Base-by-base conservation (phyloP, 2,329 filamentous ascomycete species). In the Aspergillus uvarum region DNA sequence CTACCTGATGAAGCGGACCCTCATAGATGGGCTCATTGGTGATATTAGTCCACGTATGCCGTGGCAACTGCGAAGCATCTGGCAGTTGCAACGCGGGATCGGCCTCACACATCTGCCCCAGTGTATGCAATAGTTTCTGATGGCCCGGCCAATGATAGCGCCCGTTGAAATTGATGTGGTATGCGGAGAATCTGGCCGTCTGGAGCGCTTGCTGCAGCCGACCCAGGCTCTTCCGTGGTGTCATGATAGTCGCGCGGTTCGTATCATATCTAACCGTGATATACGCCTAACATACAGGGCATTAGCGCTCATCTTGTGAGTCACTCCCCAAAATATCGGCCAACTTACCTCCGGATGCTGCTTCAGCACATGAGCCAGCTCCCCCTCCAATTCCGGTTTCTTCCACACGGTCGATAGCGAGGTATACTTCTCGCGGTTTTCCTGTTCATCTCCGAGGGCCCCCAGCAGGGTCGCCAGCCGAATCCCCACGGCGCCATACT, bases 81-180 rank as follows among this genome's bases (percentile, higher is more conserved):
- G 59, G 65, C 4, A 65, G 54, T 44, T 62, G 65, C 3, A 67
- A 44, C 3, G 50, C 35, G 8, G 38, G 21, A 11, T 62, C 35
- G 1, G 53, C 49, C 19, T 54, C 38, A 21, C 63, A 67, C 26
- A 67, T 59, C 2, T 57, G 22, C 3, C 59, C 42, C 2, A 67
- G n/a, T 0, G 50, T 54, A 12, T 42, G 32, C 2, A 65, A 24
- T 0, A 47, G 51, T 7, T 59, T 47, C 3, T 59, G 35, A 19
- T 67, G 57, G 3, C 60, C 63, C 10, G 53, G 6, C 63, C 65
- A 67, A 54, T 67, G 65, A 16, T 65, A 67, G 12, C 65, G 62
- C 0, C 65, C 65, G 21, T 65, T 67, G 54, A 65, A 64, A 3
- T 63, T 59, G 6, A 67, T 58, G 16, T 56, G 60, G 4, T 38